Base-by-base conservation (phyloP, 108 stramenopile genomes). In the Ochromonas danica region DNA sequence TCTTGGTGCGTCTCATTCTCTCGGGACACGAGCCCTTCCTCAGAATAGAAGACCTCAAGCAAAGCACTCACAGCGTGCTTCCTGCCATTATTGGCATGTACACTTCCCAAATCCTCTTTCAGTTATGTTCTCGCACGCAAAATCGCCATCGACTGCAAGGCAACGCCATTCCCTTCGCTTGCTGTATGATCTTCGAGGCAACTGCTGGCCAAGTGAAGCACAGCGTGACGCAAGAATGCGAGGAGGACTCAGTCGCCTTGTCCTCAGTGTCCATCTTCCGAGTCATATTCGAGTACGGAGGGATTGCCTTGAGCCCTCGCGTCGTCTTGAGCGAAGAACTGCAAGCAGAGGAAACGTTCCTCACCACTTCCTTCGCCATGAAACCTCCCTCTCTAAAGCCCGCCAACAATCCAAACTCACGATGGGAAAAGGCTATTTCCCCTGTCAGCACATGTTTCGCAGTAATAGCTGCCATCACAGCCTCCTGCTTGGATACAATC, bases 1-100 rank as follows among this genome's bases (percentile, higher is more conserved):
- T 75, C 10, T 6, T 75, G 30, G 51, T 75, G 6, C 36, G 38
- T 6, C 51, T 75, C 36, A 36, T 75, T 36, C 72, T 45, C 40
- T 6, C 51, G 6, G 28, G 40, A 6, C 10, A 14, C 31, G 63
- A 67, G 31, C 30, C 17, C 31, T 67, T 67, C 63, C 31, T 28
- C 17, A 25, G 25, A 3, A 36, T 36, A 6, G 25, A 33, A 31
- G 45, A 51, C 22, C 14, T 14, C 14, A 6, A 28, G 63, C 17
- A 3, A 36, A 3, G 17, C 10, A 67, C 63, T 6, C 63, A 25
- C 33, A 35, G 33, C 10, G 63, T 67, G 17, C 31, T 67, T 6
- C 63, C 63, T 6, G 33, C 35, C 3, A 33, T 10, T 6, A 25
- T 67, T 28, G 27, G 33, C 3, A 28, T 67, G 63, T 10, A 67